Conservation (phyloP, 129 eudicot genomes). For the Flaveria bidentis region DNA sequence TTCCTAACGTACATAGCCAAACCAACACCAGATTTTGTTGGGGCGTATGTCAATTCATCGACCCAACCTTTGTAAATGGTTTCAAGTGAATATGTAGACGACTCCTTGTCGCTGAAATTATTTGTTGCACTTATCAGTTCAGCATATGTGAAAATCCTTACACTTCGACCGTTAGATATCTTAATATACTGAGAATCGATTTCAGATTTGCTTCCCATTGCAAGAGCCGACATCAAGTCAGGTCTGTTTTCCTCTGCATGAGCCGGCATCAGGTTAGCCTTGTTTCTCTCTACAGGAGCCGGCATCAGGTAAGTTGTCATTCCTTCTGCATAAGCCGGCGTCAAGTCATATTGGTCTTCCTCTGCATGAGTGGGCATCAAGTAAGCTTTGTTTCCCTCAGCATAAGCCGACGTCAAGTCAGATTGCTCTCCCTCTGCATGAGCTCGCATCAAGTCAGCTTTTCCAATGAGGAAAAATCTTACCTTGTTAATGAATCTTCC, state of each 20-base stretch:
- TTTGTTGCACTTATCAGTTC: slow-evolving; percentile 34
- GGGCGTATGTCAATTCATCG: slow-evolving; percentile 33
- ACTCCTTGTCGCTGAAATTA: slow-evolving; percentile 7
- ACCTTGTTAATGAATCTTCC: slow-evolving; percentile 23
- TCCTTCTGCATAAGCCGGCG: background rate
- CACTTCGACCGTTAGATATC: background rate
- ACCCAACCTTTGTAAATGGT: slow-evolving; percentile 37
- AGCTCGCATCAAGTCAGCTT: background rate
- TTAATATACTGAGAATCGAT: background rate
- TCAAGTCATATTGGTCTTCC: background rate
- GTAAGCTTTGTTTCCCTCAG: too few species aligned
- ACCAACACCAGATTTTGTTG: slow-evolving; percentile 28
- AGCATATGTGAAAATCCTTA: slow-evolving; percentile 19
- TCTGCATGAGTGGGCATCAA: background rate
- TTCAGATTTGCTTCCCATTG: background rate
- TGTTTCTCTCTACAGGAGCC: slow-evolving; percentile 3
- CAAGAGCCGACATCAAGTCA: background rate
- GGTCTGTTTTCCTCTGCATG: background rate
- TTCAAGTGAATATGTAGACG: background rate
- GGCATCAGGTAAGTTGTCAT: background rate
- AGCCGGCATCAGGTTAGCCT: background rate
- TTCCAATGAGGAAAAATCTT: slow-evolving; percentile 10
- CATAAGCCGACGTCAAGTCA: too few species aligned
- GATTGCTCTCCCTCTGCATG: background rate
- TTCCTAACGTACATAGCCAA: slow-evolving; percentile 27